Evolutionary conservation across 257 asterid genomes (phyloP).

Genomic region (Primulina eburnea): DNA sequence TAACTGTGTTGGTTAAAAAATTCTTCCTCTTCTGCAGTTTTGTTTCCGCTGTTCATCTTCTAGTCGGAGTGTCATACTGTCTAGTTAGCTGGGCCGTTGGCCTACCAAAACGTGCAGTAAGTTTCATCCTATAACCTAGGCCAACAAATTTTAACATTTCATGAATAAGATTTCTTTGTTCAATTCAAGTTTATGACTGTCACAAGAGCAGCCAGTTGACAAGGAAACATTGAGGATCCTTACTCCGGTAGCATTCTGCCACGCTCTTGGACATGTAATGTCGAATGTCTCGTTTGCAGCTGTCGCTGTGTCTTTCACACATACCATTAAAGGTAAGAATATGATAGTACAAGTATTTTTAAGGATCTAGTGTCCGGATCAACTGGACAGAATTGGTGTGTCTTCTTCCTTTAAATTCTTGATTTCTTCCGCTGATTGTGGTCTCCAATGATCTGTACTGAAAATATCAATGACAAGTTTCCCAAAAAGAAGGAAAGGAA

Average conservation of each 20-base stretch:
- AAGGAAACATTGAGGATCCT: slow-evolving; percentile 48
- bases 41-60: slow-evolving; percentile 57
- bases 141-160: not conserved
- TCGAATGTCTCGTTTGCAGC: slow-evolving; percentile 65
- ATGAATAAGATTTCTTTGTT: not conserved
- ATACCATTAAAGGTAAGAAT: slow-evolving; percentile 51
- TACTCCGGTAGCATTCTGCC: slow-evolving; percentile 59
- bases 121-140: slow-evolving; percentile 15
- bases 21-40: slow-evolving; percentile 28
- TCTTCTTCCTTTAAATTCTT: not conserved
- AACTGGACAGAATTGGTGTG: not conserved
- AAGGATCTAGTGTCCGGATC: not conserved
- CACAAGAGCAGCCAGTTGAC: slow-evolving; percentile 45
- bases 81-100: slow-evolving; percentile 51
- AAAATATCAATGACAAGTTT: too few relatives aligned
- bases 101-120: slow-evolving; percentile 61
- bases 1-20: not conserved
- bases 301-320: slow-evolving; percentile 68
- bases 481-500: too few relatives aligned
- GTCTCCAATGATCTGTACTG: not conserved
- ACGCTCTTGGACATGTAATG: slow-evolving; percentile 68
- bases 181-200: slow-evolving; percentile 16
- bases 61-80: slow-evolving; percentile 59
- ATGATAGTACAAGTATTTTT: not conserved
- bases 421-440: not conserved